These are phyloP conservation scores for Fusarium sterilihyphosum DNA, from an alignment of 2,329 filamentous ascomycete species.

Conservation along the genomic window DNA sequence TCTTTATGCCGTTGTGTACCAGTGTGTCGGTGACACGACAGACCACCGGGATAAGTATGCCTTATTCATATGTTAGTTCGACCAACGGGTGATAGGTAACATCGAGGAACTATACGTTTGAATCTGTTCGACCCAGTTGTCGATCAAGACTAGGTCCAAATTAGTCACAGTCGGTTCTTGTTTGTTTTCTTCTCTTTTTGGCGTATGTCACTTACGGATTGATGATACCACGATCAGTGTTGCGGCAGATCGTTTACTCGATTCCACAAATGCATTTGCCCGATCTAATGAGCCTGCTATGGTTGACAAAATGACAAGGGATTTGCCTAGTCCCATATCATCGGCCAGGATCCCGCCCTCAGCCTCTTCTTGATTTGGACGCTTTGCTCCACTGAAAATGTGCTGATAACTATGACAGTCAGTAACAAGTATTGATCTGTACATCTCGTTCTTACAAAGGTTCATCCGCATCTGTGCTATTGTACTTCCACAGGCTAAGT, in stretches of 20 bases:
- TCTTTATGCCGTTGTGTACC: not conserved
- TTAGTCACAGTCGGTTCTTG: fast-evolving
- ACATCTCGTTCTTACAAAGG: fast-evolving
- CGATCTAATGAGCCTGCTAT: not conserved
- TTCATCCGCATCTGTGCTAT: not conserved
- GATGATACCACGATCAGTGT: fast-evolving
- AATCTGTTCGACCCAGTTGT: not conserved
- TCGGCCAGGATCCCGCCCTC: not conserved
- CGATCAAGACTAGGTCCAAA: not conserved
- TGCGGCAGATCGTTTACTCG: not conserved
- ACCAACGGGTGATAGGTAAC: fast-evolving
- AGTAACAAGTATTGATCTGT: fast-evolving
- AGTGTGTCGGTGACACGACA: not conserved
- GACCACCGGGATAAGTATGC: not conserved
- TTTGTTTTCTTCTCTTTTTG: not conserved
- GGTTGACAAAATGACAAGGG: not conserved
- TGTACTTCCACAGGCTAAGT: not conserved
- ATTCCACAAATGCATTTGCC: not conserved
- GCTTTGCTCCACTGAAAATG: not conserved
- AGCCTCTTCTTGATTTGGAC: not conserved
- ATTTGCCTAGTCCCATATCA: not conserved
- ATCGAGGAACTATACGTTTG: fast-evolving
- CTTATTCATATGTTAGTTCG: fast-evolving
- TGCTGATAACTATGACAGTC: fast-evolving
- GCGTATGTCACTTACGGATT: not conserved